phyloP scores from a whole-genome alignment of 225 moss, liverwort and hornwort species.

The Anthoceros angustus region DNA sequence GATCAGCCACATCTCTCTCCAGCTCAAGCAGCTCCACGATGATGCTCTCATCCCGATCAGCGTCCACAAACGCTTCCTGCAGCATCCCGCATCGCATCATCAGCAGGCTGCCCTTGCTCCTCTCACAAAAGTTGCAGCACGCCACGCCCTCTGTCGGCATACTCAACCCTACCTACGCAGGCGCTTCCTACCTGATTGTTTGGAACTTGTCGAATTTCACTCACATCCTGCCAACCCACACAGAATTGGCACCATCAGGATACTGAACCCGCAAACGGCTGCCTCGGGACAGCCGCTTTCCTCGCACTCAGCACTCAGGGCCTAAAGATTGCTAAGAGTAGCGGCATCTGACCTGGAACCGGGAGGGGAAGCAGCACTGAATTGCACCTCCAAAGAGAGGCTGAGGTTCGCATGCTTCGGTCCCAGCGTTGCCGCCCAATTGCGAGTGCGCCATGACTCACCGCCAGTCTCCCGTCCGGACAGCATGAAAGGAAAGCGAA shows the following conservation, averaged over 20 bases:
- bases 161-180: not conserved
- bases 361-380: conserved; percentile 35
- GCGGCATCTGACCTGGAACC: conserved; percentile 31
- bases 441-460: not conserved
- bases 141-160: not conserved
- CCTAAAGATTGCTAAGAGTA: no score
- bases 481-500: no score
- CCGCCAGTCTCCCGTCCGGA: no score
- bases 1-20: conserved; percentile 44
- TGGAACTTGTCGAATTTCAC: conserved; percentile 66
- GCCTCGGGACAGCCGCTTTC: not conserved
- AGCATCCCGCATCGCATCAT: not conserved
- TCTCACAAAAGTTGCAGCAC: not conserved
- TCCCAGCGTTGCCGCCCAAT: not conserved
- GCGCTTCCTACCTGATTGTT: conserved; percentile 51
- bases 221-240: conserved; percentile 46
- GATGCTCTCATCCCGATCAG: conserved; percentile 71
- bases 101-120: not conserved
- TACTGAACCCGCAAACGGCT: not conserved
- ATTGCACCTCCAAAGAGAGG: conserved; percentile 64
- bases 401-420: conserved; percentile 9
- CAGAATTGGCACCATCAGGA: not conserved
- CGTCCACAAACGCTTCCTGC: conserved; percentile 67
- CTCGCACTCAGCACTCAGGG: not conserved
- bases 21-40: conserved; percentile 75